Base-by-base conservation (phyloP, 371 early-diverging fungal genomes). In the Dinochytrium kinnereticum region DNA sequence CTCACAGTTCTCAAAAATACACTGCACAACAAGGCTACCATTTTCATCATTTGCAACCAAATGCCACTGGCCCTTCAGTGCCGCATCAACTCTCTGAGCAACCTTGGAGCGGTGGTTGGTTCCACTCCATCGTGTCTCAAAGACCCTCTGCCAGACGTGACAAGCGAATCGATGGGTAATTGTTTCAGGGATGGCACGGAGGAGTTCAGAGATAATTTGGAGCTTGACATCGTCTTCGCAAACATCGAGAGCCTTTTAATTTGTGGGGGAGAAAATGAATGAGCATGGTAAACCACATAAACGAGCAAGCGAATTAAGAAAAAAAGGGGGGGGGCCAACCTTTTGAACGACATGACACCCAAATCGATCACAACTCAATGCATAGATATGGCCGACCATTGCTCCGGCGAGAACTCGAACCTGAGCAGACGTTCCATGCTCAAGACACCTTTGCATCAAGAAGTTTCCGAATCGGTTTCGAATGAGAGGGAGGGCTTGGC, bases 281-380 rank as follows among this genome's bases (percentile, higher is more conserved):
- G 0, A 51, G 38, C 26, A 64, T 24, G 49, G 24, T 36, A n/a
- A n/a, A n/a, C n/a, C 10, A 37, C 57, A 19, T n/a, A 71, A 36
- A 53, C 21, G 1, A 59, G 0, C 51, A 57, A 31, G 37, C 10
- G 1, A 19, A 1, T 5, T 1, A 21, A 21, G 28, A n/a, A 30
- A 59, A 64, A 44, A 21, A n/a, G 38, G n/a, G n/a, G n/a, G n/a
- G 7, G 17, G 64, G 53, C 30, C n/a, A 28, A 86, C 85, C 85
- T 90, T 92, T 82, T 93, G 93, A 19, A 93, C 88, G 0, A 93
- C 92, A 79, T 92, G 93, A 74, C 93, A 93, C 0, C 90, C 93
- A 79, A 91, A 93, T 0, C 90, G 89, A 66, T 93, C 91, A 74
- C 91, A 91, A 19, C 91, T 86, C 51, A 93, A 72, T 1, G 84